A percentile compares a stretch with the other conserved stretches of the same genome.
Conservation (phyloP, 495 filamentous ascomycete species). For the Penicillium verhagenii region DNA sequence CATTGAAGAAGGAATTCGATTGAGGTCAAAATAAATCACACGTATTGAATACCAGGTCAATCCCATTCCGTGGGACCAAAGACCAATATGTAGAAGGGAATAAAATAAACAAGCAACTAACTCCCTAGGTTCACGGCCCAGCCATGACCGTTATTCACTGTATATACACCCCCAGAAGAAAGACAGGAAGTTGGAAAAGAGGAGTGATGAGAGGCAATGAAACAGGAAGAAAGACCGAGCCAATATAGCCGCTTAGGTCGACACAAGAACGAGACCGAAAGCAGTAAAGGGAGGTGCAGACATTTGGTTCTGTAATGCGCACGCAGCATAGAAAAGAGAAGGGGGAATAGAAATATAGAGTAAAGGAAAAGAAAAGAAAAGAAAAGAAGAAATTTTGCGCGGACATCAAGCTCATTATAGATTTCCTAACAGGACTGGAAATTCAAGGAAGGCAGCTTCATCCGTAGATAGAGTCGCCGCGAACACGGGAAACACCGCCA, state of each 20-base stretch:
- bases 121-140: slow-evolving; percentile 7
- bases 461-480: slow-evolving; percentile 41
- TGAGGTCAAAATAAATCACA: background rate
- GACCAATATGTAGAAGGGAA: background rate
- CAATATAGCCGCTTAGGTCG: background rate
- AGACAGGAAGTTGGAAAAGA: background rate
- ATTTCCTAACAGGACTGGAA: background rate
- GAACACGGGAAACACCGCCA: slow-evolving; percentile 26
- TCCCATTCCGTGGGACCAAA: background rate
- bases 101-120: slow-evolving; percentile 4
- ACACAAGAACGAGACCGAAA: slow-evolving; percentile 8
- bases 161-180: slow-evolving; percentile 17
- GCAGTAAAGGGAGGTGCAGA: background rate
- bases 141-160: slow-evolving; percentile 9
- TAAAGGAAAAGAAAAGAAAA: slow-evolving; percentile 6
- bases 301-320: background rate
- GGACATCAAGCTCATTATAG: slow-evolving; percentile 17
- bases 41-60: background rate
- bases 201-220: background rate
- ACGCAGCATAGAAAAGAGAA: background rate
- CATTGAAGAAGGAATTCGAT: background rate
- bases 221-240: slow-evolving; percentile 3
- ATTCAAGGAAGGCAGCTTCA: slow-evolving; percentile 11
- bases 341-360: background rate
- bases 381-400: slow-evolving; percentile 6